Base-by-base conservation (phyloP, 1,284 basidiomycete genomes). In the Cryptococcus maquisensis region DNA sequence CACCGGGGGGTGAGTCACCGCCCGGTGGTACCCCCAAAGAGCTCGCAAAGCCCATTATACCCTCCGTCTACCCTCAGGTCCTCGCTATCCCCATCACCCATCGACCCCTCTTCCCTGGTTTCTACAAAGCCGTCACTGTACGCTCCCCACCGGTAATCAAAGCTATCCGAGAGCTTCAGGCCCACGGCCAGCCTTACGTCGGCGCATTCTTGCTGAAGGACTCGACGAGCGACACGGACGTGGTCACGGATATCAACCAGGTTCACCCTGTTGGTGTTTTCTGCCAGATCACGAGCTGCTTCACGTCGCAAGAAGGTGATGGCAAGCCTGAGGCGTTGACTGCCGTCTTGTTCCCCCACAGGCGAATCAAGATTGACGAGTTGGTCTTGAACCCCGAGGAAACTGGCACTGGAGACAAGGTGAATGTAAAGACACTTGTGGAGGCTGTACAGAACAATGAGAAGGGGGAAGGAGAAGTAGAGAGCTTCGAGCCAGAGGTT, bases 161-260 rank as follows among this genome's bases (percentile, higher is more conserved):
- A 18, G 93, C 93, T 5, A 91, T 98, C 71, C 90, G 94, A 77
- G 93, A 98, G 69, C 90, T 95, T 81, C 90, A 97, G 83, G 86
- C 88, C 68, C 89, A 92, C 49, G 94, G 95, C 3, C 95, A 98
- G 76, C 94, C 94, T 0, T 98, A 98, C 77, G 84, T 99, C 57
- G 95, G 96, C 55, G 96, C 95, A 23, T 98, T 98, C 81, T 77
- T 98, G 41, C 85, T 98, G 68, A 98, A 97, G 79, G 93, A 98
- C 73, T 90, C 93, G 63, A 85, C 92, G 63, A 82, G 86, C 54
- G 86, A 98, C 75, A 87, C 87, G 66, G 96, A 98, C 74, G 84
- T 95, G 55, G 96, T 98, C 67, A 88, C 88, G 59, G 87, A 88
- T 68, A 76, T 91, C 49, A 83, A 89, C 75, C 86, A 90, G 57